Evolutionary conservation across 2,329 filamentous ascomycete species (phyloP), one percentile per base, ranked within the genome.

Genomic region (Volutella citrinella): DNA sequence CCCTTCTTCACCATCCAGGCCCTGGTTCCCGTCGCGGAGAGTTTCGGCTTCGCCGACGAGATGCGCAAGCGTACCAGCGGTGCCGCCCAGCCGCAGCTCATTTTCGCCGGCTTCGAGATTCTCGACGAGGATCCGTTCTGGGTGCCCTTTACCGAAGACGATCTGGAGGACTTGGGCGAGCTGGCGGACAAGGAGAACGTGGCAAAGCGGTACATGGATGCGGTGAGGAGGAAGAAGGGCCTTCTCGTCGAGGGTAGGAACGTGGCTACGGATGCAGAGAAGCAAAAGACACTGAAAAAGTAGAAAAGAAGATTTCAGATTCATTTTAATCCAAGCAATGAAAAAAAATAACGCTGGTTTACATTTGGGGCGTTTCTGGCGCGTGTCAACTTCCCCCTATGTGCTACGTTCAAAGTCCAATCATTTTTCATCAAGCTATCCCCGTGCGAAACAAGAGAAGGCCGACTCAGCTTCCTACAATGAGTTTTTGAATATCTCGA

Each of bases 61-160:
- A 97, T 98, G 67, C 81, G 93, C 38, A 97, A 97, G 67, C 78
- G 90, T 7, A 95, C 89, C 1, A 89, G 83, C 7, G 93, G 93
- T 4, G 87, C 86, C 4, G 93, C 93, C 1, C 85, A 87, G 53
- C 93, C 93, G 30, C 93, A 97, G 70, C 74, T 98, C 22, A 84
- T 95, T 42, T 98, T 97, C 58, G 79, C 87, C 7, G 93, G 93
- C 1, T 98, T 90, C 56, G 88, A 96, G 62, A 78, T 95, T 49
- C 71, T 97, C 3, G 89, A 97, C 59, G 84, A 96, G 64, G 93
- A 98, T 68, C 93, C 93, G 0, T 95, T 94, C 68, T 98, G 93
- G 93, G 89, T 95, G 28, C 93, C 93, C 2, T 89, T 88, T 46
- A 97, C 91, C 0, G 93, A 97, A 57, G 93, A 97, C 59, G 88